Base-by-base conservation (phyloP, 2,329 filamentous ascomycete species). In the Gaeumannomyces sp. region DNA sequence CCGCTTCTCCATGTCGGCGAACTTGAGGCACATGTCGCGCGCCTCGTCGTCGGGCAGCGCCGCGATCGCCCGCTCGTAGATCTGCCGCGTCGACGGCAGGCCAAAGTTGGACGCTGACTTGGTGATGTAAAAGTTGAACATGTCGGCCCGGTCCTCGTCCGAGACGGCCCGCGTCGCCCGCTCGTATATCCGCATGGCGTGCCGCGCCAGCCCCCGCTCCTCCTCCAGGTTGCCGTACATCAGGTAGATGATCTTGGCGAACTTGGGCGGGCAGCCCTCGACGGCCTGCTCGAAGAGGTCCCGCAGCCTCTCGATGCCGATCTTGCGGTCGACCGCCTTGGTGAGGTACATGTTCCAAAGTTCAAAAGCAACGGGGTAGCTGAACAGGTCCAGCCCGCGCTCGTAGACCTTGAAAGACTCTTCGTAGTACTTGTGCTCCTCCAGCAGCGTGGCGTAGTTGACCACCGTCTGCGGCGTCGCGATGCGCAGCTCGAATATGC, bases 181-280 rank as follows among this genome's bases (percentile, higher is more conserved):
- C 79, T 99, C 96, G 77, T 99, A 99, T 70, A 99, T 99, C 66
- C 95, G 90, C 95, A 99, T 99, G 2, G 96, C 96, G 74, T 98
- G 94, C 62, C 96, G 86, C 14, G 95, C 94, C 22, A 99, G 86
- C 1, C 95, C 95, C 50, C 95, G 86, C 72, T 99, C 95, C 78
- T 99, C 95, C 76, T 99, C 95, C 33, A 99, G 80, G 69, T 96
- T 95, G 68, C 95, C 95, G 76, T 99, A 99, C 95, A 99, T 98
- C 67, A 99, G 85, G 74, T 97, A 99, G 7, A 99, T 84, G 0
- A 92, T 88, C 78, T 98, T 98, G 68, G 95, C 95, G 73, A 99
- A 99, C 70, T 94, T 96, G 0, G 94, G 91, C 4, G 95, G 95
- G 69, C 93, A 97, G 69, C 91, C 93, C 76, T 98, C 94, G 22